Percentiles rank a stretch among this genome's conserved stretches.
These are phyloP conservation scores for Lodderomyces margitis DNA, from an alignment of 1,139 yeast genomes.

Conservation along the genomic window DNA sequence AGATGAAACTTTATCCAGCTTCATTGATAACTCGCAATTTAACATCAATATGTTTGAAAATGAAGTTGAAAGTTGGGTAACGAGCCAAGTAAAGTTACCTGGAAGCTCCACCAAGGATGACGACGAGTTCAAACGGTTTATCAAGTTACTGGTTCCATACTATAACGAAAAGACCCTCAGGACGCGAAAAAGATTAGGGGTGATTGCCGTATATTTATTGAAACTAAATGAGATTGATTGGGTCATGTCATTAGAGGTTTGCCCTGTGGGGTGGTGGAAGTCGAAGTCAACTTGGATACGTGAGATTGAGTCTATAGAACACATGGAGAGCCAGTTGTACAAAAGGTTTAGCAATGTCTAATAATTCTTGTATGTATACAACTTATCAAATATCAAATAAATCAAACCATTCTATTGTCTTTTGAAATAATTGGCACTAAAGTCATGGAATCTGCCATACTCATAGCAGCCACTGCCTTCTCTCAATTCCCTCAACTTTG, in stretches of 20 bases:
- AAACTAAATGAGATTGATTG: conserved; percentile 17
- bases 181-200: conserved; percentile 29
- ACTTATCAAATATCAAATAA: not conserved
- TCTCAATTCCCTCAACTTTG: conserved; percentile 53
- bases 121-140: conserved; percentile 20
- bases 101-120: conserved; percentile 9
- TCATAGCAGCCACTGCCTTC: conserved; percentile 34
- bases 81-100: conserved; percentile 9
- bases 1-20: conserved; percentile 15
- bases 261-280: conserved; percentile 19
- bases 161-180: conserved; percentile 20
- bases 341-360: conserved; percentile 1
- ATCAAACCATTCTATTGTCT: not conserved
- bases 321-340: conserved; percentile 9
- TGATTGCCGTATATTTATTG: conserved; percentile 32
- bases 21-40: conserved; percentile 32
- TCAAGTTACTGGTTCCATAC: conserved; percentile 36
- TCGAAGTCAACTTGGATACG: conserved; percentile 6
- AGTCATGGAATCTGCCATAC: conserved; percentile 20
- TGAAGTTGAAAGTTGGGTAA: conserved; percentile 33
- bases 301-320: not conserved
- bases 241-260: conserved; percentile 26
- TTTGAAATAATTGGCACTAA: conserved; percentile 21
- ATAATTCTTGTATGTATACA: conserved; percentile 2
- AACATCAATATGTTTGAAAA: conserved; percentile 22